A percentile compares a stretch with the other conserved stretches of the same genome.
These are phyloP conservation scores for Marasmius fiardii DNA, from an alignment of 1,284 basidiomycete genomes.

Conservation along the genomic window DNA sequence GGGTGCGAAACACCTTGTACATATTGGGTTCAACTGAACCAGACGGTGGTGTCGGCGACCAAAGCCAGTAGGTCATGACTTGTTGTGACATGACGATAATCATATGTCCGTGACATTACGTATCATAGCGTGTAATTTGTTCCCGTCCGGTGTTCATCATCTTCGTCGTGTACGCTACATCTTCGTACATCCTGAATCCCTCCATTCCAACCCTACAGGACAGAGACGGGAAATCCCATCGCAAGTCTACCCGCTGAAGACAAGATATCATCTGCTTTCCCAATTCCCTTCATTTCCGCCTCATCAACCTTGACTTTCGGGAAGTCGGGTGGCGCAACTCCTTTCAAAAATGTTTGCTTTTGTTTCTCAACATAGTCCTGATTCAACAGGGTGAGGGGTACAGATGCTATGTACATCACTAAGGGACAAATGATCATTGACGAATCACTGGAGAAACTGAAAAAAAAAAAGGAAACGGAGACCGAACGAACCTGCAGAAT, in stretches of 20 bases:
- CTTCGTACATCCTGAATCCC: too few relatives aligned
- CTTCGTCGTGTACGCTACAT: too few relatives aligned
- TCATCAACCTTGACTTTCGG: conserved; percentile 55
- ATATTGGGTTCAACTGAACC: too few relatives aligned
- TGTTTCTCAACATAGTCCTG: conserved; percentile 63
- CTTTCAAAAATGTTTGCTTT: conserved; percentile 55
- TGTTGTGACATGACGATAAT: too few relatives aligned
- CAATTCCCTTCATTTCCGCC: conserved; percentile 48
- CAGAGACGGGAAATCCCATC: conserved; percentile 43
- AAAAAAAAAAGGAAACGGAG: not conserved
- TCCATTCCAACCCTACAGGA: too few relatives aligned
- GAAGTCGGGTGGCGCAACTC: conserved; percentile 73
- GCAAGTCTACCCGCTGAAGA: conserved; percentile 45
- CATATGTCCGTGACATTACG: too few relatives aligned
- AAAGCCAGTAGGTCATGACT: too few relatives aligned
- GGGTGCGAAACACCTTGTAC: too few relatives aligned
- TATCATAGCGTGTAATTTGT: too few relatives aligned
- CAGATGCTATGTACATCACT: conserved; percentile 83
- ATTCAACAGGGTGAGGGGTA: conserved; percentile 68
- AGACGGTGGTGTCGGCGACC: too few relatives aligned
- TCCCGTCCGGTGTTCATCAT: too few relatives aligned
- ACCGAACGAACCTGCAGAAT: conserved; percentile 59
- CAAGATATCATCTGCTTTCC: conserved; percentile 43
- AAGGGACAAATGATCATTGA: not conserved
- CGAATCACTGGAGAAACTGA: not conserved